A percentile compares a stretch with the other conserved stretches of the same genome.
phyloP scores from a whole-genome alignment of 768 basidiomycete species.

The Rhodotorula babjevae region DNA sequence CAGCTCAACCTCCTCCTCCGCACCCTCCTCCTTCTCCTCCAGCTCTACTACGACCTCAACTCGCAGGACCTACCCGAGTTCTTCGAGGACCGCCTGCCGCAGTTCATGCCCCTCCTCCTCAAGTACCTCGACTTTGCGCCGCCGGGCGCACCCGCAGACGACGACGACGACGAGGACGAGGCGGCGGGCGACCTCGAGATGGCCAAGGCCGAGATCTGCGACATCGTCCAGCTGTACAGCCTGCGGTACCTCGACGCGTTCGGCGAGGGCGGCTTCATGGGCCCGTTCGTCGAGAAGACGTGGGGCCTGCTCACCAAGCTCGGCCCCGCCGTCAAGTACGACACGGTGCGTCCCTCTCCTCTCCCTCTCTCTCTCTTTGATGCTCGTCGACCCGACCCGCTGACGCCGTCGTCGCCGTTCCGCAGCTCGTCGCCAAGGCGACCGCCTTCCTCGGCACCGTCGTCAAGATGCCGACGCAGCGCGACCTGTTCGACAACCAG shows the following conservation, averaged over 20 bases:
- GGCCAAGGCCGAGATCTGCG: constrained; percentile 82
- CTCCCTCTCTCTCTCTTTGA: not conserved
- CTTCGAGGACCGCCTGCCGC: constrained; percentile 78
- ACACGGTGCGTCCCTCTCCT: constrained; percentile 19
- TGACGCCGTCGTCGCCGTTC: not conserved
- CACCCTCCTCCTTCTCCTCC: constrained; percentile 69
- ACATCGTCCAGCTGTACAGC: constrained; percentile 72
- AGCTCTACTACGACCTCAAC: constrained; percentile 88
- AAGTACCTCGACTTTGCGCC: constrained; percentile 74
- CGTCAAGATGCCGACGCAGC: constrained; percentile 81
- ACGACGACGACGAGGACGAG: constrained; percentile 60
- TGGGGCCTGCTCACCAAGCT: constrained; percentile 66
- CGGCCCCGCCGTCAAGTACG: constrained; percentile 40
- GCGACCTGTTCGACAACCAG: constrained; percentile 64
- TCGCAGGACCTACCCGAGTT: constrained; percentile 91
- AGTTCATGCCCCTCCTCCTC: constrained; percentile 82
- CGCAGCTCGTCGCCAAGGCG: constrained; percentile 74
- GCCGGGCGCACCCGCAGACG: constrained; percentile 54
- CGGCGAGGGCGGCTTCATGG: constrained; percentile 45
- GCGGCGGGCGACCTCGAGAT: constrained; percentile 80
- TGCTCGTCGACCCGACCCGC: no score
- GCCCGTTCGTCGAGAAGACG: constrained; percentile 71
- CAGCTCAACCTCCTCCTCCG: constrained; percentile 59
- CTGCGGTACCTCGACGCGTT: constrained; percentile 50
- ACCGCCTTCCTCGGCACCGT: constrained; percentile 86